Evolutionary conservation across 768 basidiomycete genomes (phyloP), one percentile per base, ranked within the genome.

Genomic region (Xerocomellus dryophilus): DNA sequence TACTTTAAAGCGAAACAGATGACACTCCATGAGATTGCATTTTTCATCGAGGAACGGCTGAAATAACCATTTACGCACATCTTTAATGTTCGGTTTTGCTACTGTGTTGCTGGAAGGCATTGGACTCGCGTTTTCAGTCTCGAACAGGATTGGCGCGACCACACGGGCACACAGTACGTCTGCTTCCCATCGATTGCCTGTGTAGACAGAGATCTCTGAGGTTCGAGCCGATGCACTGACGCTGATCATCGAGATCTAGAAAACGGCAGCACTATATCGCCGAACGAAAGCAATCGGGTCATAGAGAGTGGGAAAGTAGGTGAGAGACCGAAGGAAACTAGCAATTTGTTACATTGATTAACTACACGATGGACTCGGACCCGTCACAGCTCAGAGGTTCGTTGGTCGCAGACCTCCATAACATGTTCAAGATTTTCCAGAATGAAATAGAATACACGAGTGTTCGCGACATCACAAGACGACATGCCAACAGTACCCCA

Each of bases 1-100:
- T 96, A 96, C 64, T 98, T 93, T 56, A 79, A 84, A 49, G 73
- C 85, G 1, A 98, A 98, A 71, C 82, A 81, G 47, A 94, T 98
- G 93, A 78, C 83, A 0, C 71, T 77, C 7, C 71, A 78, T 21
- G 83, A 95, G 62, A 71, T 81, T 6, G 84, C 84, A 3, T 73
- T 86, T 1, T 98, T 91, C 71, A 80, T 95, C 53, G 89, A 93
- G 63, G 94, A 96, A 44, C 1, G 20, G 25, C 23, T 31, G 20
- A 36, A 14, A 7, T 0, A 17, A 6, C 11, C 10, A 10, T 10
- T 56, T 38, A 41, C 59, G 10, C 4, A 20, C 27, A 25, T 20
- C 4, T 42, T 2, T 38, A 93, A 91, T 79, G 0, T 97, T 97
- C 63, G 94, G 94, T 5, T 94, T 96, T 66, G 69, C 81, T 0